A percentile compares a stretch with the other conserved stretches of the same genome.
These are phyloP conservation scores for Diaporthe humulicola DNA, from an alignment of 2,329 filamentous ascomycete species.

Conservation along the genomic window DNA sequence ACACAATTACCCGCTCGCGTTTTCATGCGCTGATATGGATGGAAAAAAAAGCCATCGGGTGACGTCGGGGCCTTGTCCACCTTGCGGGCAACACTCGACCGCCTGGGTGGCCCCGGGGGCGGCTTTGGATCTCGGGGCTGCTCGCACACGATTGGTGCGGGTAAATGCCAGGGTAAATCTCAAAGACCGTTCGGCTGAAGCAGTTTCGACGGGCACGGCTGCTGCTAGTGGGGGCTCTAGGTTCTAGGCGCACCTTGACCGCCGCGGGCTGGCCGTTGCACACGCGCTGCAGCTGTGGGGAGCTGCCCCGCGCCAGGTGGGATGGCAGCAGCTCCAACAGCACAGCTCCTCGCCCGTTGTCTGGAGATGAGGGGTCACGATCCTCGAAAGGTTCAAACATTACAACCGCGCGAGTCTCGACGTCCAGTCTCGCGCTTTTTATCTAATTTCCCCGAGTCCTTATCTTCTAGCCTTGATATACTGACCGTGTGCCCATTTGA, in stretches of 20 bases:
- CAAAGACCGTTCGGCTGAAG: neutral
- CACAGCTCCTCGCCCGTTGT: neutral
- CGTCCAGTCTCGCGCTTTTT: neutral
- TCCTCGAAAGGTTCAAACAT: slow-evolving; percentile 15
- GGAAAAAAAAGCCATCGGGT: neutral
- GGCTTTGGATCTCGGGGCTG: neutral
- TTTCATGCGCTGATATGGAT: slow-evolving; percentile 7
- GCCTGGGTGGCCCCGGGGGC: neutral
- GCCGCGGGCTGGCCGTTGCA: neutral
- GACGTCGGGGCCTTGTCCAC: slow-evolving; percentile 27
- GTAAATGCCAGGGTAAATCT: slow-evolving; percentile 16
- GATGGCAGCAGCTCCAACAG: slow-evolving; percentile 10
- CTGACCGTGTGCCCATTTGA: neutral
- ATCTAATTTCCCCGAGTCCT: slow-evolving; percentile 10
- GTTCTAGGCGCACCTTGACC: slow-evolving; percentile 4
- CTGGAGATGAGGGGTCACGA: slow-evolving; percentile 21
- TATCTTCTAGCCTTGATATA: slow-evolving; percentile 1
- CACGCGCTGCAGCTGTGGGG: slow-evolving; percentile 5
- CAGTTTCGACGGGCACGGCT: slow-evolving; percentile 1
- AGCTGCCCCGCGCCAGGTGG: slow-evolving; percentile 16
- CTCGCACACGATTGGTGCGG: slow-evolving; percentile 18
- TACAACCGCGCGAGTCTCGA: slow-evolving; percentile 22
- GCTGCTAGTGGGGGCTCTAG: neutral
- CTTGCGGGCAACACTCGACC: slow-evolving; percentile 24
- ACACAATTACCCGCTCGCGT: slow-evolving; percentile 15